Conservation (phyloP, 1,139 yeast species). For the Nakaseomyces nivariensis region DNA sequence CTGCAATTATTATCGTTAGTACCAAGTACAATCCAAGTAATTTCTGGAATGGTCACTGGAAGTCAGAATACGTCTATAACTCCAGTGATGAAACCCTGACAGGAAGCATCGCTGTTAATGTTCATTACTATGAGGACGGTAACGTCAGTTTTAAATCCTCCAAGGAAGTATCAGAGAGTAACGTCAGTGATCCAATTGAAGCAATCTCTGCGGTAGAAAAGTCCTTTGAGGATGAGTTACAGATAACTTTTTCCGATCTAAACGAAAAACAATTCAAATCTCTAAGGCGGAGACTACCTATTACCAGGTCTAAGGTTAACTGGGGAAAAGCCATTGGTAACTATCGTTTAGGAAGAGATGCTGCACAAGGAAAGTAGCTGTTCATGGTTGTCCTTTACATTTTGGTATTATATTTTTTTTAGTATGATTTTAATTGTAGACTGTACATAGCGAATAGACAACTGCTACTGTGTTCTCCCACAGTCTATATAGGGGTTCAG, state of each 20-base stretch:
- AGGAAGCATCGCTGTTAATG: constrained; percentile 58
- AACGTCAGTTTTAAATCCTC: constrained; percentile 68
- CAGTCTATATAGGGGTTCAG: too few relatives aligned
- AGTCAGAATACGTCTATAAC: constrained; percentile 48
- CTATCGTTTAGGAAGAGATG: constrained; percentile 82
- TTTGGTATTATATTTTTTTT: not conserved
- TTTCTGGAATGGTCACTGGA: constrained; percentile 89
- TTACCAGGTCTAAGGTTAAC: constrained; percentile 81
- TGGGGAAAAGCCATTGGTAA: constrained; percentile 94
- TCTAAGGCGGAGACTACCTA: constrained; percentile 83
- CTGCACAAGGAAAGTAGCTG: constrained; percentile 33
- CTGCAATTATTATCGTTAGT: constrained; percentile 53
- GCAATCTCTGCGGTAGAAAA: constrained; percentile 54
- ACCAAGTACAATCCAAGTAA: constrained; percentile 65
- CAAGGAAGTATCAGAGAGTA: constrained; percentile 31
- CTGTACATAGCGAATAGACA: not conserved
- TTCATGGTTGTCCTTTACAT: not conserved
- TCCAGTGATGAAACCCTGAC: constrained; percentile 30
- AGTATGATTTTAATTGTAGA: not conserved
- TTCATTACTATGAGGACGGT: constrained; percentile 94
- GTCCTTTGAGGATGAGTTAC: constrained; percentile 47
- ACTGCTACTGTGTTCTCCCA: not conserved
- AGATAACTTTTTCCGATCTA: constrained; percentile 56
- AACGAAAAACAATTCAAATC: constrained; percentile 77
- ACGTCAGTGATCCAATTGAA: constrained; percentile 31